Base-by-base conservation (phyloP, 225 moss, liverwort and hornwort genomes). In the Rhytidiadelphus loreus region DNA sequence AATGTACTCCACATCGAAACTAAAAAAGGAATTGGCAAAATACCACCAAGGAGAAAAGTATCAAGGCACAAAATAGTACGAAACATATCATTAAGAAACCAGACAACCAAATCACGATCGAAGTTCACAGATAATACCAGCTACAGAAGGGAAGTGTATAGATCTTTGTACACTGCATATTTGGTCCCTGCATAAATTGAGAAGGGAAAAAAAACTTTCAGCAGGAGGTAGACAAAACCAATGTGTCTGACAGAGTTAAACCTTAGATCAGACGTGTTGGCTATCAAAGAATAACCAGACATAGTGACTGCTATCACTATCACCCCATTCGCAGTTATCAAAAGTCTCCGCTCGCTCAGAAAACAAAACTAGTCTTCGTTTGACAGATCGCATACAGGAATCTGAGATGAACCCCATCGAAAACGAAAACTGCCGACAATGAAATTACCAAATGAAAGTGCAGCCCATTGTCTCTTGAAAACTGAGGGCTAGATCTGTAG, bases 391-490 rank as follows among this genome's bases (percentile, higher is more conserved):
- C 62, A 81, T 60, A 71, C 25, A 85, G n/a, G 77, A 62, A 84
- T 28, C 62, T 46, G 76, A 44, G 53, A 77, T n/a, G 21, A 74
- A 43, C 64, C 50, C 71, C 63, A 72, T 77, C 63, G 13, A 50
- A 63, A 86, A 57, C 37, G 37, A 78, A 88, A n/a, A 85, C 16
- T 41, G 63, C 50, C 50, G n/a, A 75, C 24, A 78, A 77, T 23
- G 30, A 85, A 86, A 91, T 63, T 92, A 98, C 98, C 98, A 98
- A 71, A 98, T 97, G 73, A 95, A 97, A 80, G 97, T 93, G 88
- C 98, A 98, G 64, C 97, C 97, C 96, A 98, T 96, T n/a, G 97
- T 95, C 91, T 98, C 98, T 86, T 98, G 98, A 89, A 98, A 98
- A 92, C 98, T 98, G 68, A 98, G 96, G 84, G 98, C 98, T 90